Evolutionary conservation across 2,329 filamentous ascomycete species (phyloP), one percentile per base, ranked within the genome.

Genomic region (Diaporthe humulicola): DNA sequence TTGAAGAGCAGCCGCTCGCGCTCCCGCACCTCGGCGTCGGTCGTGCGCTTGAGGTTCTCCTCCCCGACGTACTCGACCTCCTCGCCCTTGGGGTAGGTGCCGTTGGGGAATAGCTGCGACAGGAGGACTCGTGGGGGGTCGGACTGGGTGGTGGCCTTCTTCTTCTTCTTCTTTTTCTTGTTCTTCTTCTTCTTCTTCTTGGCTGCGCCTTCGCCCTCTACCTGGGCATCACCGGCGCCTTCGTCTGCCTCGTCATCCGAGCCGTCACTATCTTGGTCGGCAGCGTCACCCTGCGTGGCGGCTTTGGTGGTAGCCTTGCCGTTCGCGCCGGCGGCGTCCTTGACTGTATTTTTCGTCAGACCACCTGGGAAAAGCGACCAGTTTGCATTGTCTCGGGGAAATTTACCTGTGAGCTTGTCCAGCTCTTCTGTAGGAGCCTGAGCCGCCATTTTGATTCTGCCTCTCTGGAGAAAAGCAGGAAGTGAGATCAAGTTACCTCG

Each of bases 111-210:
- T 57, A 97, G 88, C 78, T 92, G 90, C 45, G 93, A 92, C 48
- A 97, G 84, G 56, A 91, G 88, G 33, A 97, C 92, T 58, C 93
- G 91, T 4, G 95, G 95, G 42, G 95, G 94, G 70, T 91, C 88
- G n/a, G 93, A 93, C 85, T 97, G 95, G 64, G 89, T 88, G 73
- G 93, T 95, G 70, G 92, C 88, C 22, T 83, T 83, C 84, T 88
- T 89, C 85, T 89, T 89, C 83, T 92, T 93, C 89, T 93, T 93
- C 87, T 91, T 93, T 83, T 91, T 92, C 82, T 92, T 90, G 85
- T 91, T 93, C 88, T 92, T 94, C 89, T 95, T 95, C 88, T 96
- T 96, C 87, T 95, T 95, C 86, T 95, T 95, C 83, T 93, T 93
- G 64, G 82, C 82, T 56, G 81, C 82, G 70, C 81, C 84, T 38